A percentile compares a stretch with the other conserved stretches of the same genome.
These are phyloP conservation scores for Nitzschia sp. DNA, from an alignment of 108 stramenopile species.

Conservation along the genomic window DNA sequence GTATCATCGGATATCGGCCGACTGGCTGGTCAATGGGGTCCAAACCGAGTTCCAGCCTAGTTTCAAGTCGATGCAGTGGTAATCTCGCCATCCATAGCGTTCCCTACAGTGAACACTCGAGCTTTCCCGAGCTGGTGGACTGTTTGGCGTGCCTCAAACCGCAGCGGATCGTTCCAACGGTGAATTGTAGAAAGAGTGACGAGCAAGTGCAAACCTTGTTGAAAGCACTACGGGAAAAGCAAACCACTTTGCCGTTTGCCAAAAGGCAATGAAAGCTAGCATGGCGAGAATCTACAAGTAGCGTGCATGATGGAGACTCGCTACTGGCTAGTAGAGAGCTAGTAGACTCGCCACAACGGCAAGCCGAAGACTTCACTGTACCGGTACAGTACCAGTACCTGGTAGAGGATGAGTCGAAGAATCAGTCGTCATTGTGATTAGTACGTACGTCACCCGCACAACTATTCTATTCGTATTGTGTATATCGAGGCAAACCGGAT, in stretches of 20 bases:
- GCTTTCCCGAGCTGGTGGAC: constrained; percentile 86
- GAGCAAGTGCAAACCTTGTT: constrained; percentile 71
- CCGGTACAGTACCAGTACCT: too few relatives aligned
- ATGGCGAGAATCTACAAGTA: too few relatives aligned
- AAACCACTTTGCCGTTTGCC: constrained; percentile 17
- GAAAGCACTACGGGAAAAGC: constrained; percentile 26
- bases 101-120: constrained; percentile 90
- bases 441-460: too few relatives aligned
- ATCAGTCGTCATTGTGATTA: too few relatives aligned
- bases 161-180: constrained; percentile 77
- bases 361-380: too few relatives aligned
- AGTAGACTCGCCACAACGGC: too few relatives aligned
- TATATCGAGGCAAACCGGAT: too few relatives aligned
- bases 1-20: constrained; percentile 69
- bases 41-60: constrained; percentile 41
- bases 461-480: too few relatives aligned
- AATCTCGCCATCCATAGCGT: constrained; percentile 72
- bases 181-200: constrained; percentile 65
- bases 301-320: too few relatives aligned
- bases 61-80: constrained; percentile 51
- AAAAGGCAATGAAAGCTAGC: not conserved
- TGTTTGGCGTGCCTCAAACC: constrained; percentile 75
- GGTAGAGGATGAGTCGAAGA: too few relatives aligned
- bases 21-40: constrained; percentile 68
- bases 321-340: too few relatives aligned